Percentiles rank a stretch among this genome's conserved stretches.
Evolutionary conservation across 2,329 filamentous ascomycete species (phyloP).

Genomic region (Neonectria sp.): DNA sequence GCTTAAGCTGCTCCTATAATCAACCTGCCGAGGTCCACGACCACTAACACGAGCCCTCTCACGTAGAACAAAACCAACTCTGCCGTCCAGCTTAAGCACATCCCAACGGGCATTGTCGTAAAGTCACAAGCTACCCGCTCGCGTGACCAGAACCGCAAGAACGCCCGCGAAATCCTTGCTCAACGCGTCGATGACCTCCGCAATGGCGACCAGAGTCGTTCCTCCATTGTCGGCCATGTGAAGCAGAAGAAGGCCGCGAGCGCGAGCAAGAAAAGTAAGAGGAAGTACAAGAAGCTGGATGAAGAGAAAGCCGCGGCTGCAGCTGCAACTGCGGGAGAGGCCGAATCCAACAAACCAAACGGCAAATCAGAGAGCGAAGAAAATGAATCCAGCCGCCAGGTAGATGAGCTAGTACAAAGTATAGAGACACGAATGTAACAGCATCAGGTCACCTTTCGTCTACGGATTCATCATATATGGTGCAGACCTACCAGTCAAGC

Average conservation of each 20-base stretch:
- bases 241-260: conserved; percentile 82
- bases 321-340: background rate
- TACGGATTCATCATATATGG: background rate
- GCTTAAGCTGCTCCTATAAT: conserved; percentile 3
- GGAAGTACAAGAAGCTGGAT: conserved; percentile 80
- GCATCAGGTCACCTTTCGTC: background rate
- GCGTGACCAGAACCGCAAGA: conserved; percentile 87
- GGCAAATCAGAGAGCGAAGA: background rate
- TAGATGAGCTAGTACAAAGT: background rate
- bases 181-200: conserved; percentile 80
- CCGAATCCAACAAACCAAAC: background rate
- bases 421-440: conserved; percentile 25
- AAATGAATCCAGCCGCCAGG: background rate
- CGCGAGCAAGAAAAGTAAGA: conserved; percentile 83
- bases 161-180: conserved; percentile 83
- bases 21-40: background rate
- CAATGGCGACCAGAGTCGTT: conserved; percentile 79
- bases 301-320: conserved; percentile 58
- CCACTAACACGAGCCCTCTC: conserved; percentile 20
- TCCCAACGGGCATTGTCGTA: conserved; percentile 91
- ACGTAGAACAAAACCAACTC: conserved; percentile 93
- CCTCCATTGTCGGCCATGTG: conserved; percentile 73
- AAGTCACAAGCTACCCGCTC: conserved; percentile 95
- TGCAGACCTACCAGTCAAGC: background rate
- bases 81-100: conserved; percentile 92